Evolutionary conservation across 352 stramenopile genomes (phyloP), one percentile per base, ranked within the genome.

Genomic region (Phytophthora tubulina): DNA sequence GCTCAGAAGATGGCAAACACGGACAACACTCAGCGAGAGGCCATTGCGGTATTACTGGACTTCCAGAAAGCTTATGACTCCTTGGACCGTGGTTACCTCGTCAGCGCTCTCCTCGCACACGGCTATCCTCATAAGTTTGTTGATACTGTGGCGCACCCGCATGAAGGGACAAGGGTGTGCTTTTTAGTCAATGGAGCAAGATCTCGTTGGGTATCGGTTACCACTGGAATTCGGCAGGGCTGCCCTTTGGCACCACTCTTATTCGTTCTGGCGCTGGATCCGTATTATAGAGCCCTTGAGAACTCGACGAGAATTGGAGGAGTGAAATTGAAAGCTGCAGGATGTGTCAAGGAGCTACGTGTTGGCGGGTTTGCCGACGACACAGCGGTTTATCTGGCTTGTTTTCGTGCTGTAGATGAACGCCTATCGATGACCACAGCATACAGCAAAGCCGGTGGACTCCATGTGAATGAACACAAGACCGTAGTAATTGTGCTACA

Each of bases 11-110:
- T 64, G 15, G 56, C 15, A 1, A 32, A 44, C 3, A 3, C 10
- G n/a, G 56, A 54, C 42, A 6, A 5, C 4, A 13, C 13, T 10
- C 35, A 39, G 35, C 6, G 6, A 39, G 10, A 6, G 35, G 52
- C 35, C 6, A 35, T 45, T 3, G 44, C 42, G 2, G 14, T 65
- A 13, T 5, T 65, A 3, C 33, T 65, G 0, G 44, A 65, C 35
- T 65, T 65, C 21, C 15, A 21, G 4, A 65, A 65, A 33, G 57
- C 57, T 9, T 65, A 65, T 27, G 57, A 65, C 35, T 57, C 57
- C 30, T 10, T 65, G 7, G 54, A 38, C 7, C n/a, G 54, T 2
- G 21, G 21, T 15, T 61, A 41, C 41, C 21, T 51, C 4, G 3
- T 51, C 2, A 17, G 13, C 10, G 54, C 30, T 7, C 27, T 61